Conservation (phyloP, 495 filamentous ascomycete genomes). For the Aspergillus sclerotioniger region DNA sequence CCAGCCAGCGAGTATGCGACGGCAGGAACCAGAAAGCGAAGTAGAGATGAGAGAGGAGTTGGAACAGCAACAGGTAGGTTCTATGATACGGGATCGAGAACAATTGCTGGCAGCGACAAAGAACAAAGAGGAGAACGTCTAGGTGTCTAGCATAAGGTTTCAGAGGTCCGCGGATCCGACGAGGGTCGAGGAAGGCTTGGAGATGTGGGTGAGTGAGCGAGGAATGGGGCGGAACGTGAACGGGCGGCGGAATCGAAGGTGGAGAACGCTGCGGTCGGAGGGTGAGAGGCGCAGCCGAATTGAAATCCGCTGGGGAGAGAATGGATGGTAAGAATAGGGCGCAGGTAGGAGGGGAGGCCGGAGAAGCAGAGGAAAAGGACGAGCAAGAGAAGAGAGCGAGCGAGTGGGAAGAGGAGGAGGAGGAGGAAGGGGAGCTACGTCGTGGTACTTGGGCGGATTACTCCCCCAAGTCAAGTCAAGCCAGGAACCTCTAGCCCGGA, state of each 20-base stretch:
- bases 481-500: not conserved
- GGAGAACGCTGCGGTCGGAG: conserved; percentile 14
- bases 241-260: conserved; percentile 24
- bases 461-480: not conserved
- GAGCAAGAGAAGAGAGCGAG: conserved; percentile 6
- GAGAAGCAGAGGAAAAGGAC: conserved; percentile 3
- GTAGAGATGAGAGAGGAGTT: not conserved
- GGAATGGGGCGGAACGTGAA: conserved; percentile 29
- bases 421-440: conserved; percentile 4
- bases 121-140: conserved; percentile 1
- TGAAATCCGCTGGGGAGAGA: not conserved
- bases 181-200: conserved; percentile 7
- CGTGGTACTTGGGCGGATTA: not conserved
- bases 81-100: conserved; percentile 1
- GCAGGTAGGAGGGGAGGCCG: not conserved
- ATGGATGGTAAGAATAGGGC: conserved; percentile 1
- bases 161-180: conserved; percentile 13
- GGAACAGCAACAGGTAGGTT: conserved; percentile 4
- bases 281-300: conserved; percentile 1
- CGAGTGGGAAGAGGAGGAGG: conserved; percentile 7
- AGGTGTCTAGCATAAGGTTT: conserved; percentile 13
- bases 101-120: conserved; percentile 13
- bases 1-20: conserved; percentile 15
- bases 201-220: conserved; percentile 16
- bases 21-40: conserved; percentile 1